Evolutionary conservation across 1,284 basidiomycete genomes (phyloP).

Genomic region (Ceratobasidium sp.): DNA sequence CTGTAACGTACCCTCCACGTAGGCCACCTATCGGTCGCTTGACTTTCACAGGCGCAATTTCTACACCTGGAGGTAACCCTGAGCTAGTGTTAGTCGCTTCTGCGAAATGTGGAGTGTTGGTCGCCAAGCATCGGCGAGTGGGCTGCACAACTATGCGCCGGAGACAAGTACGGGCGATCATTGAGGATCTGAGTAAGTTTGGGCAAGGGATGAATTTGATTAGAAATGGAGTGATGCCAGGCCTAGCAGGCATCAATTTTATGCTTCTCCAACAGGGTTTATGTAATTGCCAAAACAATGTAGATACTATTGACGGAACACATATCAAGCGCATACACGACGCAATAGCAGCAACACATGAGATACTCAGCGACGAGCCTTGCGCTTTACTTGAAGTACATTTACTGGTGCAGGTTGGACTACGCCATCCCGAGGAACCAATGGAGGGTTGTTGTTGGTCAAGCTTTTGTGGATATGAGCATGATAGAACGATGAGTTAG

Average conservation of each 20-base stretch:
- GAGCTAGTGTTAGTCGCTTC: constrained; percentile 3
- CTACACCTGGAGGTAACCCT: constrained; percentile 37
- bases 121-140: constrained; percentile 8
- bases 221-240: constrained; percentile 5
- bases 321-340: neutral
- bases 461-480: constrained; percentile 3
- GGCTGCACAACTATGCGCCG: constrained; percentile 14
- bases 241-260: constrained; percentile 15
- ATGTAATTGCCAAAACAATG: neutral
- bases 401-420: constrained; percentile 11
- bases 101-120: constrained; percentile 1
- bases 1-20: constrained; percentile 71
- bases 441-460: constrained; percentile 18
- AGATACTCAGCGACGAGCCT: constrained; percentile 11
- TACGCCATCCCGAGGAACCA: constrained; percentile 13
- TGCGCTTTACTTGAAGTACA: constrained; percentile 29
- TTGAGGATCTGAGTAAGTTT: constrained; percentile 14
- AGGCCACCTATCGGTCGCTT: constrained; percentile 85
- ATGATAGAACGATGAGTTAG: constrained; percentile 17
- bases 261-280: constrained; percentile 39
- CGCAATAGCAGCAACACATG: neutral
- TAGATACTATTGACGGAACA: neutral
- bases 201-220: neutral
- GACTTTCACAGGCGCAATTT: constrained; percentile 43
- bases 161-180: constrained; percentile 30